Percentiles rank a stretch among this genome's conserved stretches.
These are phyloP conservation scores for Monosporascus sp. DNA, from an alignment of 2,329 filamentous ascomycete genomes.

Conservation along the genomic window DNA sequence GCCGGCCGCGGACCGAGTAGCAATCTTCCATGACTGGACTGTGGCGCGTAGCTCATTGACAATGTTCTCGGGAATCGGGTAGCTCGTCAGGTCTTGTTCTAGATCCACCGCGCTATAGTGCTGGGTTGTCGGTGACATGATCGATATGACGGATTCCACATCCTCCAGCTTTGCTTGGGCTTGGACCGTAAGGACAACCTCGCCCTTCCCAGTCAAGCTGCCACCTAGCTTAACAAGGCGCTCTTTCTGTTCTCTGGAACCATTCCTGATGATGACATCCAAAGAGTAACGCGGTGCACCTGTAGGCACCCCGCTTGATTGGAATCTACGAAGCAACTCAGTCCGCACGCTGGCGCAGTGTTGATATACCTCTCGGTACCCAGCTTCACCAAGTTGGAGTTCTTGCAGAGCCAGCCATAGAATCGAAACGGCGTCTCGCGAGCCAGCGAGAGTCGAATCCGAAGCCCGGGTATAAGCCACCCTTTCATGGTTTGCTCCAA, in stretches of 20 bases:
- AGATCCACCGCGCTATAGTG: too few relatives aligned
- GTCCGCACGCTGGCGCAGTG: not conserved
- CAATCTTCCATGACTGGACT: constrained; percentile 6
- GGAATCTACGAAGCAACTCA: not conserved
- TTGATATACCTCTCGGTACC: constrained; percentile 1
- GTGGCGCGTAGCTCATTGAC: not conserved
- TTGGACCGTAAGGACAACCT: not conserved
- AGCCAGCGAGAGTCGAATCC: constrained; percentile 7
- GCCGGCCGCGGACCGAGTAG: constrained; percentile 3
- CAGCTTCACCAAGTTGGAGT: constrained; percentile 1
- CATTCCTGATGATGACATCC: constrained; percentile 1
- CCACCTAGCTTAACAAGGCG: constrained; percentile 1
- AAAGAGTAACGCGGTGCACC: not conserved
- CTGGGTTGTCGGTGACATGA: not conserved
- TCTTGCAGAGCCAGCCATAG: constrained; percentile 7
- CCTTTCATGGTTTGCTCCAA: constrained; percentile 1
- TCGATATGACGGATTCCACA: not conserved
- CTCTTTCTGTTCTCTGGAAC: not conserved
- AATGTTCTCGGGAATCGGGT: not conserved
- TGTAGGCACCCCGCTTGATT: not conserved
- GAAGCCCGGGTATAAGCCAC: constrained; percentile 5
- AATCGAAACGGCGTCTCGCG: constrained; percentile 6
- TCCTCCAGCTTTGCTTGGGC: not conserved
- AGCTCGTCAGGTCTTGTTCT: not conserved
- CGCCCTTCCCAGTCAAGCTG: not conserved